Conservation (phyloP, 805 yeast species). For the Candida manassasensis region DNA sequence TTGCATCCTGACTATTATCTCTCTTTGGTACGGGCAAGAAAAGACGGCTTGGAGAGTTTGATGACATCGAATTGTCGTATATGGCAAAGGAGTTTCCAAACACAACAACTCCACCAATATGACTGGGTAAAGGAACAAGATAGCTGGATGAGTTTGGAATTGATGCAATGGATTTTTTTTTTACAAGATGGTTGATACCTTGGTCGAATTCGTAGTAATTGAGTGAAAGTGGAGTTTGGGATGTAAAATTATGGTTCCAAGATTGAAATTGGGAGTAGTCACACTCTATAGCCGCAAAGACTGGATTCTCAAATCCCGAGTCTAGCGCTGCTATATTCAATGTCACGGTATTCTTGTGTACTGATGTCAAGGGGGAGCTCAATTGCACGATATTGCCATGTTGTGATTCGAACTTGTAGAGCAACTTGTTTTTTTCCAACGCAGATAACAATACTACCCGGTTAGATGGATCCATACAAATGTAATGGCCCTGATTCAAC, state of each 20-base stretch:
- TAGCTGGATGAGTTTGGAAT: conserved; percentile 39
- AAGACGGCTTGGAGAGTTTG: conserved; percentile 9
- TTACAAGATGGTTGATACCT: conserved; percentile 74
- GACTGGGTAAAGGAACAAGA: conserved; percentile 68
- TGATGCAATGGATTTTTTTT: conserved; percentile 21
- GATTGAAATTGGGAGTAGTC: conserved; percentile 40
- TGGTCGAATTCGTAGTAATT: conserved; percentile 79
- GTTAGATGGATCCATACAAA: conserved; percentile 66
- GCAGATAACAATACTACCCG: conserved; percentile 70
- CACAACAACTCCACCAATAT: conserved; percentile 62
- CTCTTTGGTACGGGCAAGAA: conserved; percentile 56
- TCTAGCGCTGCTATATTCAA: conserved; percentile 58
- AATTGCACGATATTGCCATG: conserved; percentile 42
- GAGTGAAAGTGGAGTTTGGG: conserved; percentile 26
- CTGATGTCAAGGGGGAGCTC: conserved; percentile 73
- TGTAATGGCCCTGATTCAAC: conserved; percentile 67
- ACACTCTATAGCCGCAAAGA: conserved; percentile 75
- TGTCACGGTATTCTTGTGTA: conserved; percentile 47
- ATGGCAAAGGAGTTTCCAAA: conserved; percentile 54
- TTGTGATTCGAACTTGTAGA: conserved; percentile 55
- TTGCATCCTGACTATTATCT: conserved; percentile 13
- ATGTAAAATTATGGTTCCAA: conserved; percentile 6
- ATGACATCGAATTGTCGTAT: conserved; percentile 34
- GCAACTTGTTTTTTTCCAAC: conserved; percentile 67
- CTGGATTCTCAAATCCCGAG: conserved; percentile 76